A percentile compares a stretch with the other conserved stretches of the same genome.
Conservation (phyloP, 1,139 yeast genomes). For the Suhomyces chickasaworum region DNA sequence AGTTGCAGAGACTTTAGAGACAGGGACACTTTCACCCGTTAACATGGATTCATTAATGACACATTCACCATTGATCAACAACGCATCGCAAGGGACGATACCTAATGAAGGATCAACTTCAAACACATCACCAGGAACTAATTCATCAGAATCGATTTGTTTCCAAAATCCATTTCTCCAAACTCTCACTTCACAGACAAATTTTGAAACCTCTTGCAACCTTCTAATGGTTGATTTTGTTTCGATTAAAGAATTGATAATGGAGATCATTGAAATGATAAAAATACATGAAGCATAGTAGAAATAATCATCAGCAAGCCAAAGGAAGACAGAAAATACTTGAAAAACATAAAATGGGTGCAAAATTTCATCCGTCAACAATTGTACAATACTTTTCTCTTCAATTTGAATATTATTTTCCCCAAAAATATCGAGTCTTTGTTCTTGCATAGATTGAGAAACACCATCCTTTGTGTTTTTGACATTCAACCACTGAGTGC, state of each 20-base stretch:
- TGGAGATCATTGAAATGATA: conserved; percentile 77
- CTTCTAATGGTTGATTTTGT: conserved; percentile 76
- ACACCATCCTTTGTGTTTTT: conserved; percentile 68
- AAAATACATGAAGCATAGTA: conserved; percentile 94
- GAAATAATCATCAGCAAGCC: conserved; percentile 91
- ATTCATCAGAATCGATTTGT: conserved; percentile 71
- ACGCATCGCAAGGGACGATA: conserved; percentile 84
- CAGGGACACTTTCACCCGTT: conserved; percentile 98
- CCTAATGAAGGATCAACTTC: conserved; percentile 85
- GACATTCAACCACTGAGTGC: conserved; percentile 67
- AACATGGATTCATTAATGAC: conserved; percentile 94
- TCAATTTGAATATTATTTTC: conserved; percentile 72
- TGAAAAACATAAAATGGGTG: conserved; percentile 97
- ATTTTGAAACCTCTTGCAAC: conserved; percentile 70
- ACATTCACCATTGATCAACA: conserved; percentile 86
- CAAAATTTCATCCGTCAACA: conserved; percentile 81
- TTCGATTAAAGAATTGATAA: conserved; percentile 77
- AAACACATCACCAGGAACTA: conserved; percentile 94
- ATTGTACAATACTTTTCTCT: conserved; percentile 64
- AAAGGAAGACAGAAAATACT: conserved; percentile 82
- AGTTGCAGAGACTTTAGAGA: conserved; percentile 71
- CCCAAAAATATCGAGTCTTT: conserved; percentile 75
- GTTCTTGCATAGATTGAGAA: conserved; percentile 66
- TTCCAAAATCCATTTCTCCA: conserved; percentile 95
- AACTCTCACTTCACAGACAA: conserved; percentile 80